Conservation (phyloP, 2,329 filamentous ascomycete species). For the Curvularia sp. region DNA sequence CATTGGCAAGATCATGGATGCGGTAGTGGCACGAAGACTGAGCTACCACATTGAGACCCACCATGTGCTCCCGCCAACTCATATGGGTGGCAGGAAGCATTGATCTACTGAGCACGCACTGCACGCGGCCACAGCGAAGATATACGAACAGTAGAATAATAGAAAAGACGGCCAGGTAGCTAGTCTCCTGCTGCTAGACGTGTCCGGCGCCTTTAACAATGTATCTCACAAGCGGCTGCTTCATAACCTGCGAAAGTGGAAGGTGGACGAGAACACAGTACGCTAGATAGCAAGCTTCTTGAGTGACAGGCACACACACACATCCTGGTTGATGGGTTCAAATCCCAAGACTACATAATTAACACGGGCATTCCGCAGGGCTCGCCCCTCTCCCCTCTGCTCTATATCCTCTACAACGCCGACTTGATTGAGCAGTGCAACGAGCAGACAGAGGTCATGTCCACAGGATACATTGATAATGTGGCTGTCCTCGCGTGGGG, state of each 20-base stretch:
- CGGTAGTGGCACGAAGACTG: constrained; percentile 27
- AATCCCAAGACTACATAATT: constrained; percentile 19
- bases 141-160: constrained; percentile 32
- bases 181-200: constrained; percentile 42
- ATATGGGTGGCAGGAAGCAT: constrained; percentile 35
- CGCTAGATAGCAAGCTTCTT: constrained; percentile 31
- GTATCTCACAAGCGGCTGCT: constrained; percentile 35
- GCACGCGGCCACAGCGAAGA: constrained; percentile 34
- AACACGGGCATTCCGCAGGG: constrained; percentile 40
- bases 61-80: constrained; percentile 28
- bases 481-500: constrained; percentile 28
- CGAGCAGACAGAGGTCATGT: constrained; percentile 15
- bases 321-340: constrained; percentile 24
- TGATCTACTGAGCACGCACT: constrained; percentile 38
- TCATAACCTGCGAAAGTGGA: constrained; percentile 28
- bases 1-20: constrained; percentile 40
- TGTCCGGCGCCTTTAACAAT: constrained; percentile 42
- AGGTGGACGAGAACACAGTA: constrained; percentile 24
- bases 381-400: constrained; percentile 42
- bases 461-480: constrained; percentile 37
- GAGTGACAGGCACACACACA: constrained; percentile 23
- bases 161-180: constrained; percentile 24
- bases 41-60: constrained; percentile 25
- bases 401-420: constrained; percentile 46
- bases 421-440: constrained; percentile 37